Evolutionary conservation across 306 rosid genomes (phyloP).

Genomic region (Fagus sylvatica): DNA sequence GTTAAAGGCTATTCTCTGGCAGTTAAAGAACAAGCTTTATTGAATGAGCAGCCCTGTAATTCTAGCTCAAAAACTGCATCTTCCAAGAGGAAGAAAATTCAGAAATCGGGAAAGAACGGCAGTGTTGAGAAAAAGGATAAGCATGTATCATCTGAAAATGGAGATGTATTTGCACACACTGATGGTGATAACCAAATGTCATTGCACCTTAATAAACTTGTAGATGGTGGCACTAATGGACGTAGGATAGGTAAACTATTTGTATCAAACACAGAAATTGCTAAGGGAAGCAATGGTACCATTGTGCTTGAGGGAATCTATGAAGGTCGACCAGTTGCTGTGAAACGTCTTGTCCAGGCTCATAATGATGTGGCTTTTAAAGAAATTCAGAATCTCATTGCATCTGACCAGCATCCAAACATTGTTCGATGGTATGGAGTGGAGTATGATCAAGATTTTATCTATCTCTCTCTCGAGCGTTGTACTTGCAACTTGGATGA

Average conservation of each 20-base stretch:
- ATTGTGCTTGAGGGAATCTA: conserved; percentile 74
- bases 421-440: conserved; percentile 85
- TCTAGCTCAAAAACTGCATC: conserved; percentile 36
- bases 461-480: conserved; percentile 76
- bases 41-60: conserved; percentile 29
- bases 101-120: conserved; percentile 39
- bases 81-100: conserved; percentile 49
- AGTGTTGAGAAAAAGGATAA: conserved; percentile 33
- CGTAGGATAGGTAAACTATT: conserved; percentile 67
- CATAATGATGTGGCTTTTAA: conserved; percentile 68
- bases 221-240: conserved; percentile 44
- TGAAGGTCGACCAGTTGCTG: conserved; percentile 79
- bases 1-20: conserved; percentile 10
- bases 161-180: conserved; percentile 12
- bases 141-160: conserved; percentile 33
- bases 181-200: conserved; percentile 29
- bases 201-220: conserved; percentile 27
- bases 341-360: conserved; percentile 80
- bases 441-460: conserved; percentile 80
- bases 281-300: conserved; percentile 89
- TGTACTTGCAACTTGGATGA: conserved; percentile 72
- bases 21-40: conserved; percentile 23
- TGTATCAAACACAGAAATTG: conserved; percentile 66
- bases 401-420: conserved; percentile 76
- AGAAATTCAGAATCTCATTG: conserved; percentile 79